Conservation (phyloP, 2,329 filamentous ascomycete species). For the Ophiostoma himal-ulmi region DNA sequence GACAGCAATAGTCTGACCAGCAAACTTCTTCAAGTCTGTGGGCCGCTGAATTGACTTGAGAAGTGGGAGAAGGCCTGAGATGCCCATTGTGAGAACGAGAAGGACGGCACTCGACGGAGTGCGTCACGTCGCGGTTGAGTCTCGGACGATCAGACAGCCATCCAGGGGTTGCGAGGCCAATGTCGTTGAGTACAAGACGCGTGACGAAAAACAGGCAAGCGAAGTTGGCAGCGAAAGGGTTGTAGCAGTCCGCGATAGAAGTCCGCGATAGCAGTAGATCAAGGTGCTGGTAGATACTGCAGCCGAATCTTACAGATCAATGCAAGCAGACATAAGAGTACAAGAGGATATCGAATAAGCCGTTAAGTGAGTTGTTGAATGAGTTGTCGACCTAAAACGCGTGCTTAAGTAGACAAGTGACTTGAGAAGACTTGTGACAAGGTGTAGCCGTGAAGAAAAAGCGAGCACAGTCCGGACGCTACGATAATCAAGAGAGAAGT, state of each 20-base stretch:
- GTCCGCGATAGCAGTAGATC: not conserved
- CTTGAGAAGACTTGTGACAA: not conserved
- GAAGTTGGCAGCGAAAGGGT: not conserved
- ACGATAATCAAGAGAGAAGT: not conserved
- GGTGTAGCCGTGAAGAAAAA: not conserved
- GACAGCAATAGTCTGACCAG: conserved; percentile 83
- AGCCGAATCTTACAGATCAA: not conserved
- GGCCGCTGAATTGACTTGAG: conserved; percentile 95
- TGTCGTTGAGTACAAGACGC: not conserved
- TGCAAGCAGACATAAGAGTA: not conserved
- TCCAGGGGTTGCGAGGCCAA: conserved; percentile 1
- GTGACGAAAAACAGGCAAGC: not conserved
- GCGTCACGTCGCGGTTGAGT: not conserved
- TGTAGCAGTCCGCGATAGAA: not conserved
- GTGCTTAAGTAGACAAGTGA: not conserved
- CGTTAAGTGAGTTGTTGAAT: not conserved
- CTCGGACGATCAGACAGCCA: conserved; percentile 17
- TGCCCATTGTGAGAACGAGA: conserved; percentile 25
- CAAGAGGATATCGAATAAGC: not conserved
- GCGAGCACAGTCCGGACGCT: not conserved
- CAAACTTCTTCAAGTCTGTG: conserved; percentile 77
- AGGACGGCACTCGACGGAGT: conserved; percentile 13
- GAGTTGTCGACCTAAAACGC: not conserved
- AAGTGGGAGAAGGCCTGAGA: conserved; percentile 65
- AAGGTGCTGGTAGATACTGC: not conserved